These are phyloP conservation scores for Chytriomyces sp. DNA, from an alignment of 192 early-diverging fungal genomes.

Conservation along the genomic window DNA sequence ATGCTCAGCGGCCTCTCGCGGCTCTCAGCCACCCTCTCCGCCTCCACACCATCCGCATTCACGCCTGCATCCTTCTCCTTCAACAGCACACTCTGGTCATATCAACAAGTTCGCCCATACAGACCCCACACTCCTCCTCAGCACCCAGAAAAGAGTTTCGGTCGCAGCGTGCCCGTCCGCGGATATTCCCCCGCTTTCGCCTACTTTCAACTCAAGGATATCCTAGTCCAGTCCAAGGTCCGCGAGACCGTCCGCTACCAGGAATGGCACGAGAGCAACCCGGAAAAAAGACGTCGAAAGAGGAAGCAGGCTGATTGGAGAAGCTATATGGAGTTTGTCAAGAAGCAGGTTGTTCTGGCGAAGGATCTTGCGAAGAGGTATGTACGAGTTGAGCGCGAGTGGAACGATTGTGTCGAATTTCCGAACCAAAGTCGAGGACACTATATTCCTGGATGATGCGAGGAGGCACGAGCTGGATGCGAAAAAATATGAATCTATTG, in stretches of 20 bases:
- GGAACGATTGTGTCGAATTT: too few species aligned
- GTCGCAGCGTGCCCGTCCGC: background rate
- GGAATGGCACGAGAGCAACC: constrained; percentile 43
- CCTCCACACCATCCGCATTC: background rate
- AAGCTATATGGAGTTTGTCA: constrained; percentile 38
- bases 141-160: background rate
- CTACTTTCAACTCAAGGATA: constrained; percentile 25
- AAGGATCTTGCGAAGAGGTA: too few species aligned
- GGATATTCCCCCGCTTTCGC: background rate
- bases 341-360: constrained; percentile 40
- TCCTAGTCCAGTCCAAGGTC: constrained; percentile 42
- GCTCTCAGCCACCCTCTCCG: background rate
- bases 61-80: too few species aligned
- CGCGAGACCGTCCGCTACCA: constrained; percentile 36
- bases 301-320: constrained; percentile 45
- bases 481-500: too few species aligned
- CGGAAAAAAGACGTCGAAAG: constrained; percentile 38
- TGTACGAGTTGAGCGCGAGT: too few species aligned
- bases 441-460: too few species aligned
- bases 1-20: background rate
- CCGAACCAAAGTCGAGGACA: too few species aligned
- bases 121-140: background rate
- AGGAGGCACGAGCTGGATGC: too few species aligned
- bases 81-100: too few species aligned
- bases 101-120: background rate